Evolutionary conservation across 768 basidiomycete genomes (phyloP), one percentile per base, ranked within the genome.

Genomic region (Auricularia heimuer): DNA sequence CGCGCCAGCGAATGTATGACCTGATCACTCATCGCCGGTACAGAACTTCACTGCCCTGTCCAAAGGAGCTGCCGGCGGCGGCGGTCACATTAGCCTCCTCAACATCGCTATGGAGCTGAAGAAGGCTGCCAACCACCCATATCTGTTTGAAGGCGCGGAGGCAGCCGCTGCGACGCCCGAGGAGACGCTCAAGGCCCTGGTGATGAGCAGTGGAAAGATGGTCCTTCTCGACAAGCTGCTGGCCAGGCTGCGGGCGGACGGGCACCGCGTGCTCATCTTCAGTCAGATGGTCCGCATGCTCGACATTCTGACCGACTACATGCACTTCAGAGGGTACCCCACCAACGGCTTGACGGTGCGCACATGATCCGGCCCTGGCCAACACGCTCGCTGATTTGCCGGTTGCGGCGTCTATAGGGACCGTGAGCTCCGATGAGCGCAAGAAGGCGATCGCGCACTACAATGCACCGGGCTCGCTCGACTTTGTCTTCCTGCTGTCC

Each of bases 91-190:
- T 75, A 98, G 91, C 73, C 77, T 99, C 73, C 85, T 99, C 73
- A 99, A 99, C 73, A 96, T 99, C 63, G 89, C 96, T 0, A 97
- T 99, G 95, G 97, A 98, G 74, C 81, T 98, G 62, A 98, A 98
- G 81, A 98, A 99, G 76, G 94, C 95, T 1, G 94, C 93, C 34
- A 98, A 98, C 72, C 97, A 99, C 71, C 97, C 97, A 1, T 99
- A 89, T 75, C 84, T 99, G 2, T 98, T 98, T 71, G 97, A 99
- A 63, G 97, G 97, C 34, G 97, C 94, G 24, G 97, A 98, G 76
- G 77, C 79, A 3, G 75, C 75, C 62, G 79, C 82, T 3, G 80
- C 81, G 56, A 85, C 79, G 65, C 74, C 79, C 14, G 93, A 97
- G 61, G 96, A 98, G 73, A 87, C 85, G 16, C 83, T 98, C 67